Conservation (phyloP, 2,329 filamentous ascomycete genomes). For the Mariannaea elegans region DNA sequence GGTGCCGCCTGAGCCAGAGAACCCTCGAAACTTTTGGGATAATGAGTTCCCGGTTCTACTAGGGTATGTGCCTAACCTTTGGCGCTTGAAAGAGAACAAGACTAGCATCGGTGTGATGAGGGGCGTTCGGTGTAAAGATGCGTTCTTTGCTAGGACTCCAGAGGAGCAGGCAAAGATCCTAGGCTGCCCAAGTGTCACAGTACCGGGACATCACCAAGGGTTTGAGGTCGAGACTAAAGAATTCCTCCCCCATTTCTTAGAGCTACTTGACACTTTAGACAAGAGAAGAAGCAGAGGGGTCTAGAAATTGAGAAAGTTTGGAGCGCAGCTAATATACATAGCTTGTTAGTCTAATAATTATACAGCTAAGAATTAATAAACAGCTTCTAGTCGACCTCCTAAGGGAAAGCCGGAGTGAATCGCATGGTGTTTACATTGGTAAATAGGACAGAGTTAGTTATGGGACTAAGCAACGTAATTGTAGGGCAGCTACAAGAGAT, state of each 20-base stretch:
- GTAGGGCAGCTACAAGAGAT: too few species aligned
- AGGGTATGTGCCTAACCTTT: not conserved
- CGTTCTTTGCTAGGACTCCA: not conserved
- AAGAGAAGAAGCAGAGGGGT: not conserved
- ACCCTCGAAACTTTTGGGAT: not conserved
- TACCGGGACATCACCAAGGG: slow-evolving; percentile 1
- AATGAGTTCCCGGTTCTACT: slow-evolving; percentile 1
- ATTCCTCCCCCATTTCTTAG: not conserved
- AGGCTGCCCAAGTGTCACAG: not conserved
- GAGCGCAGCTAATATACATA: too few species aligned
- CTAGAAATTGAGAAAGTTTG: too few species aligned
- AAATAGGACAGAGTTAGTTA: too few species aligned
- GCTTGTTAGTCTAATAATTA: too few species aligned
- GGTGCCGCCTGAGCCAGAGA: not conserved
- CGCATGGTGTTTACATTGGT: too few species aligned
- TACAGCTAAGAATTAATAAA: too few species aligned
- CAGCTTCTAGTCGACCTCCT: too few species aligned
- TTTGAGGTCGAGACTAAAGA: not conserved
- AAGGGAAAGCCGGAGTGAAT: too few species aligned
- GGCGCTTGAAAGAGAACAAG: not conserved
- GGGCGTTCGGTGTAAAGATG: slow-evolving; percentile 4
- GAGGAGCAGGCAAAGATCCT: not conserved
- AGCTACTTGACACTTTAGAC: not conserved
- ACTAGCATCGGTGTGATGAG: slow-evolving; percentile 1
- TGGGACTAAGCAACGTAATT: too few species aligned